Evolutionary conservation across 208 protist genomes (phyloP).

Genomic region (Strigomonas oncopelti): DNA sequence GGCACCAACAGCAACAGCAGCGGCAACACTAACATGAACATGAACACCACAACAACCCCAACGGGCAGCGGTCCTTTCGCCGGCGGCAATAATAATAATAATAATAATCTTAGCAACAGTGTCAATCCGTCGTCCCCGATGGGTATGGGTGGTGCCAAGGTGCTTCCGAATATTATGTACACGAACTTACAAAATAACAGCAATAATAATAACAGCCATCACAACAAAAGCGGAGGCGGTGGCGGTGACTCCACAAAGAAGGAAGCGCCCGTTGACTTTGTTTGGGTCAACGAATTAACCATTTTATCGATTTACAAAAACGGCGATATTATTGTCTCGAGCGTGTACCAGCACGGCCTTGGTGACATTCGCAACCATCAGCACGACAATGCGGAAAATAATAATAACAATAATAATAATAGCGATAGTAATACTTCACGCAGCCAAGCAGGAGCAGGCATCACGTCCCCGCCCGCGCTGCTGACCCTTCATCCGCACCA

Average conservation of each 20-base stretch:
- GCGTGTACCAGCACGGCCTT: constrained; percentile 40
- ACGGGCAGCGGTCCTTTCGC: constrained; percentile 2
- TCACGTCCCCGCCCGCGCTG: too few relatives aligned
- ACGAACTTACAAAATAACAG: not conserved
- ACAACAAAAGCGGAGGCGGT: constrained; percentile 7
- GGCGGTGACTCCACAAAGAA: constrained; percentile 14
- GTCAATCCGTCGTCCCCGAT: not conserved
- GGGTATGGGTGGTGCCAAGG: constrained; percentile 6
- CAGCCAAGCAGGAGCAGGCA: too few relatives aligned
- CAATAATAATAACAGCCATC: constrained; percentile 12
- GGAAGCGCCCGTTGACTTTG: constrained; percentile 58
- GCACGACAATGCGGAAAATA: constrained; percentile 2
- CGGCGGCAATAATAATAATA: not conserved
- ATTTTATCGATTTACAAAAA: constrained; percentile 67
- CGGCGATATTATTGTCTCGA: constrained; percentile 60
- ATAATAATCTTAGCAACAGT: constrained; percentile 1
- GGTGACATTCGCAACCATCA: constrained; percentile 11
- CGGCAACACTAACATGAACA: not conserved
- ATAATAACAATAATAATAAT: constrained; percentile 8
- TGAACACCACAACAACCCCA: not conserved
- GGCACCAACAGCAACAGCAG: not conserved
- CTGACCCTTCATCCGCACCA: too few relatives aligned
- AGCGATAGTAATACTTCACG: constrained; percentile 2
- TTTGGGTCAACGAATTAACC: constrained; percentile 76
- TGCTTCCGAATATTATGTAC: not conserved